phyloP scores from a whole-genome alignment of 768 basidiomycete species.

The Mycena kentingensis region DNA sequence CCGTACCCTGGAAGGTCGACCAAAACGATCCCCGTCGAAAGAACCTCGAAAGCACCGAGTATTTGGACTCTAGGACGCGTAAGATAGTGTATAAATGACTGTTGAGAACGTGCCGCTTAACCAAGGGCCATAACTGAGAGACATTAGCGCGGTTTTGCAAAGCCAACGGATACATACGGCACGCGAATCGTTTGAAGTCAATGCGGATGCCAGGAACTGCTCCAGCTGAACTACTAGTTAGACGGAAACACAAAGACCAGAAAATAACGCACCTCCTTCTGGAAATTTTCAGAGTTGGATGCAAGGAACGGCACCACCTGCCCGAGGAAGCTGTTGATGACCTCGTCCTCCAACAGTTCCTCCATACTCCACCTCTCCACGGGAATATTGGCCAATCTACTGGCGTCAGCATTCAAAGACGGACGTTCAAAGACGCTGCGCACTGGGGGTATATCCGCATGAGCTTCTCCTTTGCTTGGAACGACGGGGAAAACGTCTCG shows the following conservation, averaged over 20 bases:
- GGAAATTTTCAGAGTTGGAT: neutral
- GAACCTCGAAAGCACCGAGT: conserved; percentile 15
- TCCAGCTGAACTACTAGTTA: conserved; percentile 5
- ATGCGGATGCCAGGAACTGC: conserved; percentile 15
- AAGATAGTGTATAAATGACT: neutral
- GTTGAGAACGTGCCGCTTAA: conserved; percentile 8
- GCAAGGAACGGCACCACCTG: neutral
- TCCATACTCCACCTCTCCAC: conserved; percentile 3
- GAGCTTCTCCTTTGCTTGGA: conserved; percentile 14
- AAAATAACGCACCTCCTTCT: conserved; percentile 8
- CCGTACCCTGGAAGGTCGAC: conserved; percentile 22
- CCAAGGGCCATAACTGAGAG: conserved; percentile 19
- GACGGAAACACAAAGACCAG: neutral
- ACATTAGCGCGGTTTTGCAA: neutral
- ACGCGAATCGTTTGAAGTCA: conserved; percentile 4
- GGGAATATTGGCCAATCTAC: conserved; percentile 2
- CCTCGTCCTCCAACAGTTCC: conserved; percentile 4
- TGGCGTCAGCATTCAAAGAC: neutral
- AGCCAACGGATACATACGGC: conserved; percentile 8
- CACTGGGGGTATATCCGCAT: conserved; percentile 17
- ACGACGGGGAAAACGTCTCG: neutral
- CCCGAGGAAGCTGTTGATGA: conserved; percentile 3
- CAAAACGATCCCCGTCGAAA: conserved; percentile 19
- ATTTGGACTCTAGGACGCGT: conserved; percentile 10
- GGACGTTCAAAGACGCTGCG: neutral